Percentiles rank a stretch among this genome's conserved stretches.
Evolutionary conservation across 768 basidiomycete species (phyloP).

Genomic region (Tricholomella constricta): DNA sequence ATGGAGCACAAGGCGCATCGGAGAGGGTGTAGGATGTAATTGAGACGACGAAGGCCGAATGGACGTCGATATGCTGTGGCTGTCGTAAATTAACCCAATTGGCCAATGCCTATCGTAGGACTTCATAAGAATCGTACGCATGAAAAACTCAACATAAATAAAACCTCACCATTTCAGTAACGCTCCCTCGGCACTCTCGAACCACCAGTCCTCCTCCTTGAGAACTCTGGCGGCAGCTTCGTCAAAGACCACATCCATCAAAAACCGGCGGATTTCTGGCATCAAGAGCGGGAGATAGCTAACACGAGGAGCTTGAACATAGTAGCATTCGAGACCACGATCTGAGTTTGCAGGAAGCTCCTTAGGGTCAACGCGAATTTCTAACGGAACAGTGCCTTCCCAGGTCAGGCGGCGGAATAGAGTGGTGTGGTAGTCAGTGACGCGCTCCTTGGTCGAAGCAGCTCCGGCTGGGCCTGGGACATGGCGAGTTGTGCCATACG

Average conservation of each 20-base stretch:
- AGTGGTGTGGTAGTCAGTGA: conserved; percentile 62
- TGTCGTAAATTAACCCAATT: conserved; percentile 91
- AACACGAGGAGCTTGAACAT: conserved; percentile 87
- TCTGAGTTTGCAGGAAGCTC: conserved; percentile 91
- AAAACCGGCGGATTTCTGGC: conserved; percentile 83
- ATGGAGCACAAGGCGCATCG: conserved; percentile 82
- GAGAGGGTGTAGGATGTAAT: conserved; percentile 44
- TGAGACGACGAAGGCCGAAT: conserved; percentile 49
- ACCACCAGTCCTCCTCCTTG: conserved; percentile 97
- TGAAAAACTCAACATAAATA: neutral
- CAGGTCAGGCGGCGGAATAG: conserved; percentile 88
- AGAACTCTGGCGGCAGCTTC: conserved; percentile 74
- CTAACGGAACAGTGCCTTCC: conserved; percentile 89
- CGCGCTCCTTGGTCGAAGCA: conserved; percentile 37
- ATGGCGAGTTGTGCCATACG: conserved; percentile 55
- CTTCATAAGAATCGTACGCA: conserved; percentile 7
- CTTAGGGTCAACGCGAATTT: conserved; percentile 86
- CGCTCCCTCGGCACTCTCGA: conserved; percentile 84
- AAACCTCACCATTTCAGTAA: conserved; percentile 81
- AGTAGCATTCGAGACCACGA: conserved; percentile 88
- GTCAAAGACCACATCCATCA: conserved; percentile 92
- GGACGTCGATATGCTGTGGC: conserved; percentile 66
- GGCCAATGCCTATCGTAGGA: conserved; percentile 88
- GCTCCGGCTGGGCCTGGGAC: conserved; percentile 35
- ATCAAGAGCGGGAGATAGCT: conserved; percentile 91